phyloP scores from a whole-genome alignment of 148 eudicot species.

The Polygonum maritimum region DNA sequence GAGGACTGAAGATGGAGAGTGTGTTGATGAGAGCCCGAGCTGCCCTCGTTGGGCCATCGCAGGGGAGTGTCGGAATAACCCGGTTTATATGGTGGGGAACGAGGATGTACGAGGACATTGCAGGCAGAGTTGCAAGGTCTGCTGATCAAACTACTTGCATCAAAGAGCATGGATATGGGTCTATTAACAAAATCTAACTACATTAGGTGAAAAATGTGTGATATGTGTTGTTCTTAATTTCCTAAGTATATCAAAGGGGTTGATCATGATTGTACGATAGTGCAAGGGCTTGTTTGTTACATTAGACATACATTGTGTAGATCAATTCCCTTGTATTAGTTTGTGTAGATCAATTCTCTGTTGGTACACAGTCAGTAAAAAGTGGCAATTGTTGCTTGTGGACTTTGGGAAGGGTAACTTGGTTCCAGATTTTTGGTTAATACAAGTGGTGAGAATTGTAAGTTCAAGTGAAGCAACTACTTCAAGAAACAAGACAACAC shows the following conservation, averaged over 20 bases:
- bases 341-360: not conserved
- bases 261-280: not conserved
- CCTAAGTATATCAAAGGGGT: not conserved
- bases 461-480: too few relatives aligned
- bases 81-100: slow-evolving; percentile 65
- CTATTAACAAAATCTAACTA: not conserved
- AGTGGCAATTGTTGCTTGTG: too few relatives aligned
- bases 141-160: slow-evolving; percentile 18
- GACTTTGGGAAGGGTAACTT: too few relatives aligned
- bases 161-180: not conserved
- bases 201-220: not conserved
- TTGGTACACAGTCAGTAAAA: too few relatives aligned
- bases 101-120: slow-evolving; percentile 40
- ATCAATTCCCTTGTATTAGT: not conserved
- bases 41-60: slow-evolving; percentile 60
- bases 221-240: not conserved
- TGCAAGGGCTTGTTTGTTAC: too few relatives aligned
- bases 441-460: too few relatives aligned
- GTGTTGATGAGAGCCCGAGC: slow-evolving; percentile 41
- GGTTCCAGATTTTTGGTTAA: too few relatives aligned
- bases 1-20: slow-evolving; percentile 17
- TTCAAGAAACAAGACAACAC: not conserved
- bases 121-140: slow-evolving; percentile 66
- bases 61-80: slow-evolving; percentile 77
- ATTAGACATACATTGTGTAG: not conserved